A percentile compares a stretch with the other conserved stretches of the same genome.
Conservation (phyloP, 495 filamentous ascomycete genomes). For the Penicillium goetzii region DNA sequence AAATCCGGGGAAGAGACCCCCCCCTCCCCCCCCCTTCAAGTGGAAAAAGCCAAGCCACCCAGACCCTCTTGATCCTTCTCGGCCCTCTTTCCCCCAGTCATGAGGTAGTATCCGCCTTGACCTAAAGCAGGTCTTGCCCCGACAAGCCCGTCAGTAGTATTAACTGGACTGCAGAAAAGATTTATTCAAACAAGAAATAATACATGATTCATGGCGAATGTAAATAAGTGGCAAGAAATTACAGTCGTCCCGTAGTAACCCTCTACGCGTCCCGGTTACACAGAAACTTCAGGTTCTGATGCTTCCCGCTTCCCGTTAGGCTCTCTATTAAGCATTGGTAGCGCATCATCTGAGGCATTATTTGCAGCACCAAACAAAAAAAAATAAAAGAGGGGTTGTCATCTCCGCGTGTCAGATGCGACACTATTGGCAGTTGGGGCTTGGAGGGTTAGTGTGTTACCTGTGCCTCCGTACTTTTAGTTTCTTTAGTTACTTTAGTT, state of each 20-base stretch:
- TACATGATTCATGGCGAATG: not conserved
- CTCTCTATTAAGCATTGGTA: not conserved
- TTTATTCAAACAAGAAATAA: not conserved
- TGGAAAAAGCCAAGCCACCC: not conserved
- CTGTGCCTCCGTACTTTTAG: not conserved
- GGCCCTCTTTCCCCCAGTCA: not conserved
- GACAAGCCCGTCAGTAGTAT: slow-evolving; percentile 1
- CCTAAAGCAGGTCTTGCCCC: slow-evolving; percentile 10
- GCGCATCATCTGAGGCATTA: not conserved
- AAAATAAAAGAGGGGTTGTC: not conserved
- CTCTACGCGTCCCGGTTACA: not conserved
- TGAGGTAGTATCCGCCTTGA: slow-evolving; percentile 10
- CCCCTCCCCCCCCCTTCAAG: not conserved
- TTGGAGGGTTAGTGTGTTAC: not conserved
- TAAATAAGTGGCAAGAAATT: not conserved
- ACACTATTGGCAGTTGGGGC: slow-evolving; percentile 8
- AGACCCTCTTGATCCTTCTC: not conserved
- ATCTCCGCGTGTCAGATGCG: not conserved
- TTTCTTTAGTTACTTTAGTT: not conserved
- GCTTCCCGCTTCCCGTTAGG: not conserved
- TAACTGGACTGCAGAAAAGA: not conserved
- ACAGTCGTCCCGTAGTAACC: not conserved
- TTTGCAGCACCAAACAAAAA: not conserved
- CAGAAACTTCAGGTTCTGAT: not conserved
- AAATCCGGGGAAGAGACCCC: slow-evolving; percentile 20